Conservation (phyloP, 1,284 basidiomycete species). For the Ceratobasidium sp. region DNA sequence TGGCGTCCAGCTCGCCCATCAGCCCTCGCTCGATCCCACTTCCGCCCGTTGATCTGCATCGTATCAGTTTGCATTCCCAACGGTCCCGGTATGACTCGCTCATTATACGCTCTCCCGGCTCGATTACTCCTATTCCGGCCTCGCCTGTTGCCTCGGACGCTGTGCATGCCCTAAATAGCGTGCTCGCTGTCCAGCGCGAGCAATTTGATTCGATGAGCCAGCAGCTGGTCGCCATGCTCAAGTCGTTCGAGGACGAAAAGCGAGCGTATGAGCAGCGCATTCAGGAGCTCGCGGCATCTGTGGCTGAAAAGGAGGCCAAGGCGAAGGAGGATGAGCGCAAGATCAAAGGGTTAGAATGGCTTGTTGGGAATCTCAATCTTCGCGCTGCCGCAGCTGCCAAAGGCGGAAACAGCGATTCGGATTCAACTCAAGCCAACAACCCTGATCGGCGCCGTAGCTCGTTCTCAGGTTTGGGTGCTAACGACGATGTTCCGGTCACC, state of each 20-base stretch:
- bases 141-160: not conserved
- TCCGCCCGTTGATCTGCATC: not conserved
- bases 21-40: constrained; percentile 10
- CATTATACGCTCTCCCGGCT: not conserved
- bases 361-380: constrained; percentile 29
- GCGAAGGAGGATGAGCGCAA: constrained; percentile 35
- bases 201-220: constrained; percentile 33
- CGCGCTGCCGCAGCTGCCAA: constrained; percentile 5
- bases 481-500: constrained; percentile 7
- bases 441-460: constrained; percentile 4
- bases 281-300: constrained; percentile 17
- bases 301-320: constrained; percentile 31
- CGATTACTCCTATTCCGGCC: not conserved
- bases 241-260: constrained; percentile 31
- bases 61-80: not conserved
- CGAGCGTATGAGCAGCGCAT: constrained; percentile 27
- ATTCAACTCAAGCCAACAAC: not conserved
- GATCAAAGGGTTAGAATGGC: constrained; percentile 32
- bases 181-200: constrained; percentile 13
- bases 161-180: not conserved
- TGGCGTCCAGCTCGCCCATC: not conserved
- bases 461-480: constrained; percentile 15
- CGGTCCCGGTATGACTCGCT: constrained; percentile 28
- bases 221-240: constrained; percentile 10
- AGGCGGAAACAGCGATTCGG: not conserved